A percentile compares a stretch with the other conserved stretches of the same genome.
Conservation (phyloP, 2,329 filamentous ascomycete species). For the Chaetomium olivaceum region DNA sequence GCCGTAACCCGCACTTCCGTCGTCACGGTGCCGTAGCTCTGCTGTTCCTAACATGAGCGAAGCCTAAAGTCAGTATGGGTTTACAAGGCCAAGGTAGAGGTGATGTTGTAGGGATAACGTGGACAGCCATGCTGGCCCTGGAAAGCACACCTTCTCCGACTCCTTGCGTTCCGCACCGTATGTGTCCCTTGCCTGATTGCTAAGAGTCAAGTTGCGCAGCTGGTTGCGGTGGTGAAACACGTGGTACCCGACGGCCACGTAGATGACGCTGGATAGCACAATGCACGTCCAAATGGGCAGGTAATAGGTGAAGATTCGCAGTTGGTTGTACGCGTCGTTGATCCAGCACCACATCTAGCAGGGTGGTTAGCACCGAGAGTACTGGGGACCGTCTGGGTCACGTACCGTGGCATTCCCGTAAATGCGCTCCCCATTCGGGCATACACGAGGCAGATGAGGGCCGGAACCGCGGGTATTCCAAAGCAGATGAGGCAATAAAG, state of each 20-base stretch:
- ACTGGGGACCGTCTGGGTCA: slow-evolving; percentile 10
- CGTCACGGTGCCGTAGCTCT: slow-evolving; percentile 53
- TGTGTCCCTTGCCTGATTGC: slow-evolving; percentile 42
- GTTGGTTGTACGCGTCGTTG: slow-evolving; percentile 52
- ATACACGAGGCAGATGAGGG: slow-evolving; percentile 59
- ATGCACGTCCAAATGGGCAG: slow-evolving; percentile 63
- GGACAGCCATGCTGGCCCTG: background rate
- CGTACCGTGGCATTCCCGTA: slow-evolving; percentile 61
- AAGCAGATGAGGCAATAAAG: slow-evolving; percentile 71
- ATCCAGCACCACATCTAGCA: slow-evolving; percentile 65
- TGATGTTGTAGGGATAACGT: background rate
- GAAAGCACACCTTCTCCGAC: slow-evolving; percentile 40
- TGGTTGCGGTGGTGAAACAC: slow-evolving; percentile 60
- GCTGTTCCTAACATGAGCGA: slow-evolving; percentile 29
- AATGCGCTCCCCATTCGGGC: slow-evolving; percentile 26
- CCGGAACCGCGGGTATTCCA: slow-evolving; percentile 67
- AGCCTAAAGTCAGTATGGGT: background rate
- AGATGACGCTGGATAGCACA: slow-evolving; percentile 54
- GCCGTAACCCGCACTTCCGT: slow-evolving; percentile 53
- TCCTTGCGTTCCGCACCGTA: slow-evolving; percentile 35
- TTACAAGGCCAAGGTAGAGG: too few relatives aligned
- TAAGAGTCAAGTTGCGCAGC: slow-evolving; percentile 55
- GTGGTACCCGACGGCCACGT: slow-evolving; percentile 58
- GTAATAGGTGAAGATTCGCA: slow-evolving; percentile 63
- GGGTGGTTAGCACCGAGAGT: background rate